Evolutionary conservation across 2,329 filamentous ascomycete species (phyloP).

Genomic region (Ascochyta viciae-villosae): DNA sequence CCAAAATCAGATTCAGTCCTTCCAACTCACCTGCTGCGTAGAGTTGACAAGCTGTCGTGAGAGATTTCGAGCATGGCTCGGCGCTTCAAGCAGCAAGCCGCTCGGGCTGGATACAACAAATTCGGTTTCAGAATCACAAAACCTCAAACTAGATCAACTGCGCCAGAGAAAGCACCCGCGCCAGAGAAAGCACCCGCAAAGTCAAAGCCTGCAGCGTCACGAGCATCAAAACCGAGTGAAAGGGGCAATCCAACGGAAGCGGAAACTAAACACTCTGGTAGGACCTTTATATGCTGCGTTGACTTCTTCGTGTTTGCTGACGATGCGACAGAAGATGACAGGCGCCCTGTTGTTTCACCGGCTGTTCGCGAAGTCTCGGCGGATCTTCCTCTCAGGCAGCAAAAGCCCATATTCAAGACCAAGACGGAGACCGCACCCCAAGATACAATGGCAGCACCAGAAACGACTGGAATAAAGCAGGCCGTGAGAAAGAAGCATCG

Average conservation of each 20-base stretch:
- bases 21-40: too few relatives aligned
- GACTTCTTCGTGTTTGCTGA: not conserved
- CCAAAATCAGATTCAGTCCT: too few relatives aligned
- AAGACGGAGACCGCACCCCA: too few relatives aligned
- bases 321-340: not conserved
- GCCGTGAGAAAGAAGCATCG: too few relatives aligned
- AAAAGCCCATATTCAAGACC: too few relatives aligned
- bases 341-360: not conserved
- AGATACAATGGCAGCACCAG: too few relatives aligned
- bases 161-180: not conserved
- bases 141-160: not conserved
- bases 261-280: not conserved
- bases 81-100: too few relatives aligned
- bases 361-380: too few relatives aligned
- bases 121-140: not conserved
- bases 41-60: too few relatives aligned
- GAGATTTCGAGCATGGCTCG: too few relatives aligned
- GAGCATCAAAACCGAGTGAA: not conserved
- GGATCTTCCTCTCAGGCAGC: too few relatives aligned
- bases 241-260: not conserved
- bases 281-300: not conserved
- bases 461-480: too few relatives aligned
- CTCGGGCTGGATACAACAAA: not conserved
- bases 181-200: not conserved
- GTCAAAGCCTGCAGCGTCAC: not conserved